Evolutionary conservation across 176 grass and related monocot species (phyloP).

Genomic region (Cenchrus fungigraminus): DNA sequence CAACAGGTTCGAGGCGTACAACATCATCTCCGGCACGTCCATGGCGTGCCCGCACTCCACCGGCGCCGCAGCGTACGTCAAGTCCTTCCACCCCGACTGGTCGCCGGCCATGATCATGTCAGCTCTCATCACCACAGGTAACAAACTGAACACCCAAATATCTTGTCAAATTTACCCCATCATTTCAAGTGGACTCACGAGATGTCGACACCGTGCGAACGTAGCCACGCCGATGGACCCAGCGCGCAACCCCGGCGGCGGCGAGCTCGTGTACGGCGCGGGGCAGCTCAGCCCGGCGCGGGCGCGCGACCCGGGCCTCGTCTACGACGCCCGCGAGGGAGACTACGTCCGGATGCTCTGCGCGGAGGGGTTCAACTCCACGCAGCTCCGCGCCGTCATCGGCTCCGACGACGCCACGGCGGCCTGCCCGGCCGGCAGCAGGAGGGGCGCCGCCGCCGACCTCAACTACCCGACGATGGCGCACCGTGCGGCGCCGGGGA

Average conservation of each 20-base stretch:
- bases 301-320: slow-evolving; percentile 40
- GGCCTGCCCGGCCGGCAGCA: neutral
- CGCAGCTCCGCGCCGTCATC: slow-evolving; percentile 37
- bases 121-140: slow-evolving; percentile 59
- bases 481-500: neutral
- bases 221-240: slow-evolving; percentile 56
- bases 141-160: no score
- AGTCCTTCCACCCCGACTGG: slow-evolving; percentile 61
- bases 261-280: slow-evolving; percentile 49
- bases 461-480: slow-evolving; percentile 69
- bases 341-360: slow-evolving; percentile 54
- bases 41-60: slow-evolving; percentile 55
- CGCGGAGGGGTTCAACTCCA: slow-evolving; percentile 47
- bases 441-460: neutral
- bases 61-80: slow-evolving; percentile 47
- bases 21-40: slow-evolving; percentile 52
- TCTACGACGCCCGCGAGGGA: slow-evolving; percentile 40
- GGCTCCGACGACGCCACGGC: neutral
- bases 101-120: slow-evolving; percentile 65
- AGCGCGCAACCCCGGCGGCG: slow-evolving; percentile 30
- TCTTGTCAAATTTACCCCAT: neutral
- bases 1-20: slow-evolving; percentile 8
- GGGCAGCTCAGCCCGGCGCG: slow-evolving; percentile 41
- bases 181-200: neutral
- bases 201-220: neutral